Percentiles rank a stretch among this genome's conserved stretches.
Conservation (phyloP, 2,329 filamentous ascomycete species). For the Colletotrichum eleusines region DNA sequence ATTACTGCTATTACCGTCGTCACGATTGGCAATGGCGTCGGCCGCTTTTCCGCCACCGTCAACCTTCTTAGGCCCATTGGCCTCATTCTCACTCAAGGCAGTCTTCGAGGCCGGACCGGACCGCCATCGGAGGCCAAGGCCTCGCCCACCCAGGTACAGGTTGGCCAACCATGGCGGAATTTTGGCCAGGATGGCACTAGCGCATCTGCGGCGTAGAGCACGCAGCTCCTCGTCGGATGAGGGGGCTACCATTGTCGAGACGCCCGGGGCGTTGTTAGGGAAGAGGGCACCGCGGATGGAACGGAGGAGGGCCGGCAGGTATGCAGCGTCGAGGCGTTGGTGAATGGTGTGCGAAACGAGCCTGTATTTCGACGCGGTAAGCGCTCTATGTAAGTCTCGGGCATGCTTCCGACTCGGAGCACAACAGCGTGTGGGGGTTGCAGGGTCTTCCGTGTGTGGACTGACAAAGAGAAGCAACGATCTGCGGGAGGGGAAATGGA, state of each 20-base stretch:
- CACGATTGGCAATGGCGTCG: slow-evolving; percentile 39
- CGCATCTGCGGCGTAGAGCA: slow-evolving; percentile 75
- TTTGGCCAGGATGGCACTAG: slow-evolving; percentile 66
- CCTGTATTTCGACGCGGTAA: slow-evolving; percentile 54
- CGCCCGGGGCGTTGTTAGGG: slow-evolving; percentile 83
- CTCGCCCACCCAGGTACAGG: slow-evolving; percentile 63
- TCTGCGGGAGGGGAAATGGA: slow-evolving; percentile 34
- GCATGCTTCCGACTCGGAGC: slow-evolving; percentile 32
- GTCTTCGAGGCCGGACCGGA: slow-evolving; percentile 41
- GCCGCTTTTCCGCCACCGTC: slow-evolving; percentile 42
- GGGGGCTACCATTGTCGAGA: slow-evolving; percentile 71
- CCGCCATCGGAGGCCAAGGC: slow-evolving; percentile 47
- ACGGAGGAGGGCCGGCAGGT: slow-evolving; percentile 75
- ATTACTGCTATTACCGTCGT: slow-evolving; percentile 39
- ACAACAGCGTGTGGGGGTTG: slow-evolving; percentile 44
- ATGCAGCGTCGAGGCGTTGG: slow-evolving; percentile 69
- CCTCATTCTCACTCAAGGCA: slow-evolving; percentile 24
- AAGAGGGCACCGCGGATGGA: slow-evolving; percentile 84
- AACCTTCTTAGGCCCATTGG: slow-evolving; percentile 28
- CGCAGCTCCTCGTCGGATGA: slow-evolving; percentile 69
- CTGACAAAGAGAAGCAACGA: slow-evolving; percentile 33
- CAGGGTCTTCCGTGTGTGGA: slow-evolving; percentile 40
- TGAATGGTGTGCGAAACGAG: slow-evolving; percentile 70
- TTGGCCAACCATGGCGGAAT: slow-evolving; percentile 61
- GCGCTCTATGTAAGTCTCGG: slow-evolving; percentile 39